Base-by-base conservation (phyloP, 2,329 filamentous ascomycete genomes). In the Epichloe aotearoae region DNA sequence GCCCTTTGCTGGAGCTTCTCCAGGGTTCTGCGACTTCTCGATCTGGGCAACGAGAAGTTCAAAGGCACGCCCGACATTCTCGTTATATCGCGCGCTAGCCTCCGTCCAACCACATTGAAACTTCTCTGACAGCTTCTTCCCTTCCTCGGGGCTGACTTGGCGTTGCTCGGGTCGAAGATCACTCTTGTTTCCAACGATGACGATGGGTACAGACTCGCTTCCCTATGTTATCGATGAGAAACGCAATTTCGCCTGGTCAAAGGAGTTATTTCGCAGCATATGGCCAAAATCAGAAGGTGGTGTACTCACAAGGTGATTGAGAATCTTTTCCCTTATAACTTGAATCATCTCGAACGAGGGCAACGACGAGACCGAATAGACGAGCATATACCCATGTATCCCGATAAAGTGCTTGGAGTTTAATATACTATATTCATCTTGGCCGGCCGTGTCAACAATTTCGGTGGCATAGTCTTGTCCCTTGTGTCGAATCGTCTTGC, bases 381-480 rank as follows among this genome's bases (percentile, higher is more conserved):
- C 91, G 54, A 98, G 84, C 79, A 98, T 89, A 69, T 97, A 98
- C 52, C 93, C 93, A 73, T 98, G 93, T 58, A 97, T 97, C 56
- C 93, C 93, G 66, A 98, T 97, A 63, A 97, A 97, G 67, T 97
- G 91, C 73, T 97, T 97, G 55, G 88, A 95, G 70, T 96, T 97
- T 55, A 98, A 76, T 57, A 97, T 96, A 65, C 88, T 95, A 74
- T 98, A 98, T 70, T 98, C 93, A 74, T 98, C 93, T 84, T 95
- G 90, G 54, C 93, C 93, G 49, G 93, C 93, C 30, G 93, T 98
- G 66, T 98, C 93, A 66, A 98, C 93, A 62, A 98, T 97, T 72
- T 98, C 93, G 12, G 90, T 95, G 48, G 87, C 83, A 69, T 83
- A 98, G 58, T 97, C 93, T 68, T 96, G 88, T 47, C 86, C 85